phyloP scores from a whole-genome alignment of 2,329 filamentous ascomycete genomes.

The Colletotrichum coccodes region DNA sequence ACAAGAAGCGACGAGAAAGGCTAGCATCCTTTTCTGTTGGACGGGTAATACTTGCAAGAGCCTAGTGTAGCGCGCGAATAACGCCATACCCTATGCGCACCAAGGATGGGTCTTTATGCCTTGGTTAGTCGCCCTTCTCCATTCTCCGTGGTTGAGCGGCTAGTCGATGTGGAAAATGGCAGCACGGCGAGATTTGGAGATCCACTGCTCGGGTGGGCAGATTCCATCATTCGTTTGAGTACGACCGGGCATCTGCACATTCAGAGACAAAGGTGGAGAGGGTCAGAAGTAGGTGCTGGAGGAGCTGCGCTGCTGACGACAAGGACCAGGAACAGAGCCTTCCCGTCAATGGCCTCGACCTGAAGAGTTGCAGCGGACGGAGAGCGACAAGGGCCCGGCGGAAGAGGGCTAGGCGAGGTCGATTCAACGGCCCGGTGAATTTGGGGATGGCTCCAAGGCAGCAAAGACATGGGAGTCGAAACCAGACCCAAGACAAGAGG shows the following conservation, averaged over 20 bases:
- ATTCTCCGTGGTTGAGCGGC: constrained; percentile 31
- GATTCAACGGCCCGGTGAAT: constrained; percentile 12
- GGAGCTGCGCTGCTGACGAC: constrained; percentile 29
- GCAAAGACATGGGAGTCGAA: background rate
- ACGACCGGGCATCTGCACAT: constrained; percentile 30
- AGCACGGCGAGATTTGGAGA: constrained; percentile 32
- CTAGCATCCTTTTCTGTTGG: constrained; percentile 15
- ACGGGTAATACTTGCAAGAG: constrained; percentile 15
- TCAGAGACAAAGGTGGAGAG: constrained; percentile 31
- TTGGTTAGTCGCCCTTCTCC: constrained; percentile 30
- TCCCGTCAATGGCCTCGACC: constrained; percentile 21
- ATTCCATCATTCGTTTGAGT: constrained; percentile 34
- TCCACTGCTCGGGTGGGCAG: constrained; percentile 30
- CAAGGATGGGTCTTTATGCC: constrained; percentile 29
- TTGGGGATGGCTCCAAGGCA: background rate
- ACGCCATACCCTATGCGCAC: constrained; percentile 30
- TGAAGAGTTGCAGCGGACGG: constrained; percentile 18
- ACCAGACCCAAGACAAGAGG: constrained; percentile 13
- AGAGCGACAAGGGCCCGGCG: constrained; percentile 9
- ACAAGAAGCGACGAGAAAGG: constrained; percentile 20
- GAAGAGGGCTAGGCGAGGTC: constrained; percentile 13
- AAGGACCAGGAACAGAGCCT: constrained; percentile 28
- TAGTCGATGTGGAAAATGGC: constrained; percentile 33
- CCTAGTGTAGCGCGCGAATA: constrained; percentile 34
- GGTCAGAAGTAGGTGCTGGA: constrained; percentile 10